phyloP scores from a whole-genome alignment of 1,284 basidiomycete genomes.

The Pseudozyma hubeiensis region DNA sequence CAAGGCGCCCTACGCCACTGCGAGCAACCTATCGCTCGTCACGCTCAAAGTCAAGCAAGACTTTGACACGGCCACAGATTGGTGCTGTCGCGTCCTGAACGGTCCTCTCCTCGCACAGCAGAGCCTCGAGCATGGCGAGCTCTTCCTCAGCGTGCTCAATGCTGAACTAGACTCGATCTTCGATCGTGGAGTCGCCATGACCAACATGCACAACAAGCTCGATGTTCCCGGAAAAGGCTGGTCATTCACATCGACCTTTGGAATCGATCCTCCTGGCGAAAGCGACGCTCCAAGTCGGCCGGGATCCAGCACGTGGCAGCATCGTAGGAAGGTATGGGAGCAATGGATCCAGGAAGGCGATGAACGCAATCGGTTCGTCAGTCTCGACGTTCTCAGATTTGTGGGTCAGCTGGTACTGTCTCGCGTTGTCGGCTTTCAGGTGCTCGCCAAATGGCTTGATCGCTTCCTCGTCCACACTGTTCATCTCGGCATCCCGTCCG shows the following conservation, averaged over 20 bases:
- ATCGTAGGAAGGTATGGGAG: conserved; percentile 6
- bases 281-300: background rate
- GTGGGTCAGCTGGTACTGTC: conserved; percentile 44
- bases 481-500: conserved; percentile 52
- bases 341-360: conserved; percentile 22
- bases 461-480: conserved; percentile 56
- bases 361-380: conserved; percentile 19
- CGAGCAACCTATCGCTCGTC: conserved; percentile 20
- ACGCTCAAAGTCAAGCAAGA: conserved; percentile 19
- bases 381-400: conserved; percentile 27
- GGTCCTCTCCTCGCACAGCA: conserved; percentile 5
- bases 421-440: conserved; percentile 7
- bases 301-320: conserved; percentile 5
- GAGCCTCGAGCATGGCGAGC: conserved; percentile 18
- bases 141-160: conserved; percentile 31
- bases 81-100: conserved; percentile 11
- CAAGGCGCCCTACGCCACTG: conserved; percentile 18
- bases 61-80: conserved; percentile 22
- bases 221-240: conserved; percentile 11
- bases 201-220: conserved; percentile 22
- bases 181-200: conserved; percentile 11
- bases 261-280: background rate
- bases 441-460: conserved; percentile 46
- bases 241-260: background rate
- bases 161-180: conserved; percentile 30